phyloP scores from a whole-genome alignment of 2,329 filamentous ascomycete species.

The Monosporascus sp. region DNA sequence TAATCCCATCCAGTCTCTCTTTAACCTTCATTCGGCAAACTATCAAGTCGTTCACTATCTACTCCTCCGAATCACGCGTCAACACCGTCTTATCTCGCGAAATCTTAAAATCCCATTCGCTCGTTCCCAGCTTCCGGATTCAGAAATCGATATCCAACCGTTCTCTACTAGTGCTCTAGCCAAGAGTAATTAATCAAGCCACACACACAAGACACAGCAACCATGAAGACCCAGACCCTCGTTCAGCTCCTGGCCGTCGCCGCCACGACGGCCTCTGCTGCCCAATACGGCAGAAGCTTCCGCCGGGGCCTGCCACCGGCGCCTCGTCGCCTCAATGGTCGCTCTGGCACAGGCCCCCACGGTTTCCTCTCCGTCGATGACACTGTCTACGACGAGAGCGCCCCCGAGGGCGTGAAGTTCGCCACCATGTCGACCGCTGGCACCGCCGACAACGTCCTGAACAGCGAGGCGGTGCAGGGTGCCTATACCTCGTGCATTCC shows the following conservation, averaged over 20 bases:
- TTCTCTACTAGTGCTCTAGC: background rate
- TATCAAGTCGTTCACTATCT: no score
- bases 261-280: background rate
- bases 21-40: background rate
- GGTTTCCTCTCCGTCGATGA: constrained; percentile 6
- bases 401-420: background rate
- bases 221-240: background rate
- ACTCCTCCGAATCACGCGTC: no score
- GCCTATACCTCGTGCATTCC: constrained; percentile 1
- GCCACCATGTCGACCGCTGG: background rate
- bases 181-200: background rate
- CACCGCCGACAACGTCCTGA: background rate
- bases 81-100: no score
- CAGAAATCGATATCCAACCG: no score
- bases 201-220: background rate
- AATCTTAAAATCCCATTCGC: no score
- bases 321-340: background rate
- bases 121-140: no score
- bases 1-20: background rate
- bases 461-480: background rate
- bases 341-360: constrained; percentile 3
- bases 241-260: background rate
- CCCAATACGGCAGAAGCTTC: background rate
- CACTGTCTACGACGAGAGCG: background rate
- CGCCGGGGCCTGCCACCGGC: background rate